Evolutionary conservation across 73 alveolate genomes (phyloP).

Genomic region (Paramecium bursaria): DNA sequence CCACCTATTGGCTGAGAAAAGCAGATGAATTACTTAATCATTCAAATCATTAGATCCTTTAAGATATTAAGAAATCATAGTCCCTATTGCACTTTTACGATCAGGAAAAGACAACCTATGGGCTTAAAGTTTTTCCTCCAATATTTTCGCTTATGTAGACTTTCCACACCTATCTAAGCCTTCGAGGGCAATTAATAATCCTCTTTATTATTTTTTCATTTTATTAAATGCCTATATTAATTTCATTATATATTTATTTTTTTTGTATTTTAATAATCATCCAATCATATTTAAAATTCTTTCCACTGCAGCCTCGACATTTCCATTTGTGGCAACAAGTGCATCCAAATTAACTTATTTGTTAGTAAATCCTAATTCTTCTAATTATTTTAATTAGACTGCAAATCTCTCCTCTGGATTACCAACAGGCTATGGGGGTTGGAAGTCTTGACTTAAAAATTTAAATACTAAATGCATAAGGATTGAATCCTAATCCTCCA

Average conservation of each 20-base stretch:
- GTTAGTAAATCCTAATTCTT: constrained; percentile 97
- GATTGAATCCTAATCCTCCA: constrained; percentile 31
- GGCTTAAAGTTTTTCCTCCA: constrained; percentile 67
- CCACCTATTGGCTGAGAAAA: constrained; percentile 94
- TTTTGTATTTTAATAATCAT: constrained; percentile 4
- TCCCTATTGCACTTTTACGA: constrained; percentile 79
- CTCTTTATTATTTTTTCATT: constrained; percentile 73
- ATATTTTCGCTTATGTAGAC: constrained; percentile 76
- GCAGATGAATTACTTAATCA: constrained; percentile 84
- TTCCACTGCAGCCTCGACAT: constrained; percentile 96
- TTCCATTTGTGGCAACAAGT: constrained; percentile 94
- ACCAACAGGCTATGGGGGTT: background rate
- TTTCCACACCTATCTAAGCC: constrained; percentile 93
- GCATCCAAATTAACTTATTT: constrained; percentile 93
- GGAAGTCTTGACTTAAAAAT: no score
- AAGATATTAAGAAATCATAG: constrained; percentile 78
- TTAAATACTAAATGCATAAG: no score
- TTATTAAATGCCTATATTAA: background rate
- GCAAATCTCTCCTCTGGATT: constrained; percentile 89
- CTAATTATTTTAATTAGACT: constrained; percentile 87
- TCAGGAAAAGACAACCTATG: constrained; percentile 70
- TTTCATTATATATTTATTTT: no score
- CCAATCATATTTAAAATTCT: constrained; percentile 86
- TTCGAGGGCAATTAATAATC: constrained; percentile 87
- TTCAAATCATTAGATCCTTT: constrained; percentile 70